Percentiles rank a stretch among this genome's conserved stretches.
These are phyloP conservation scores for Plicaturopsis crispa DNA, from an alignment of 768 basidiomycete genomes.

Conservation along the genomic window DNA sequence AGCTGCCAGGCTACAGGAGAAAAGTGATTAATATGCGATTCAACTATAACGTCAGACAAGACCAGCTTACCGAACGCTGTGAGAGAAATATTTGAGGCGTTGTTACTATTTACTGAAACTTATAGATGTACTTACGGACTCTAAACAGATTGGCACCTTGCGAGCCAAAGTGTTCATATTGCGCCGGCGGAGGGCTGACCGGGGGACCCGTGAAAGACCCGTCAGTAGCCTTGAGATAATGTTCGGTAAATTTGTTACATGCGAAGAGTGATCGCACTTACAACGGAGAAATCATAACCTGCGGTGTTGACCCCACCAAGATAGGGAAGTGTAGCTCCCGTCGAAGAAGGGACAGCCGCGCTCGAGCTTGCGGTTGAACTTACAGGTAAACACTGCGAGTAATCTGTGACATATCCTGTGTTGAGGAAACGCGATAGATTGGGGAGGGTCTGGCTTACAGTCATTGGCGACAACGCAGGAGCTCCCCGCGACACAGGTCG, in stretches of 20 bases:
- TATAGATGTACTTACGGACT: slow-evolving; percentile 20
- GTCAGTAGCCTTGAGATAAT: slow-evolving; percentile 24
- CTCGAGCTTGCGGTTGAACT: too few species aligned
- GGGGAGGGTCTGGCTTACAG: too few species aligned
- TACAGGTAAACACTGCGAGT: too few species aligned
- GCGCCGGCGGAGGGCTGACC: slow-evolving; percentile 29
- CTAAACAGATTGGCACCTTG: slow-evolving; percentile 45
- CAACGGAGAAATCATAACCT: slow-evolving; percentile 38
- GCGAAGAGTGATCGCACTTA: slow-evolving; percentile 12
- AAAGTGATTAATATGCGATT: slow-evolving; percentile 5
- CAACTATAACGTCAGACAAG: too few species aligned
- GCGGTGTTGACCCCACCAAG: slow-evolving; percentile 43
- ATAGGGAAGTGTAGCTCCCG: slow-evolving; percentile 22
- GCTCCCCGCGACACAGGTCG: too few species aligned
- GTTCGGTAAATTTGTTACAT: slow-evolving; percentile 1
- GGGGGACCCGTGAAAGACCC: slow-evolving; percentile 35
- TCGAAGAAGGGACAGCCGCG: slow-evolving; percentile 10
- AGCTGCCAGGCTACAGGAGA: slow-evolving; percentile 39
- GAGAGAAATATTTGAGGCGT: not conserved
- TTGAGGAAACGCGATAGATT: too few species aligned
- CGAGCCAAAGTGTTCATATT: slow-evolving; percentile 39
- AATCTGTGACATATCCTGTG: too few species aligned
- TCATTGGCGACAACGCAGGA: too few species aligned
- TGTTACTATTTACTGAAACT: not conserved
- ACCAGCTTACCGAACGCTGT: slow-evolving; percentile 24